Base-by-base conservation (phyloP, 2,329 filamentous ascomycete genomes). In the Aspergillus spinulosporus region DNA sequence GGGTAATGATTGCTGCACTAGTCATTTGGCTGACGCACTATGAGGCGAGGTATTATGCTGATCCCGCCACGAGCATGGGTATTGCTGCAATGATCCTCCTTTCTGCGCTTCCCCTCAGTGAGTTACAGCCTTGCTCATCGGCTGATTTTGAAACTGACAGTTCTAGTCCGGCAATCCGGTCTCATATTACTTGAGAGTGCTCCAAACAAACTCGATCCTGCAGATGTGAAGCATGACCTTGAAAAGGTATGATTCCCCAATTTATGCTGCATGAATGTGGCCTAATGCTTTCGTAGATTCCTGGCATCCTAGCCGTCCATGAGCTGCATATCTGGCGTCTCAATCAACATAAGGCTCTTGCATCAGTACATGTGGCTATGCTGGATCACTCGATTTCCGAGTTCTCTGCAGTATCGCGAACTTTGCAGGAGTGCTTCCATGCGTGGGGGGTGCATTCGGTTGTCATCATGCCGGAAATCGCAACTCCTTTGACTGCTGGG, bases 261-360 rank as follows among this genome's bases (percentile, higher is more conserved):
- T 14, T 3, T 11, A 15, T 37, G 9, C 5, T 36, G 15, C 32
- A 36, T 5, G 4, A 28, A 3, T 7, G 4, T 34, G 28, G 3
- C 7, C 34, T 28, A 29, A 61, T 70, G 26, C 70, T 49, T 26
- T 36, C 21, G 9, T 39, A 87, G 82, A 85, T 90, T 36, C 80
- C 84, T 0, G 88, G 87, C 0, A 80, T 91, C 14, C 69, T 83
- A 15, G 85, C 85, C 0, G 80, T 91, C 11, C 87, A 90, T 61
- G 87, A 91, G 63, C 76, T 92, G 12, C 88, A 90, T 62, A 82
- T 90, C 59, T 92, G 89, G 88, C 80, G 84, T 2, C 78, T 92
- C 3, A 84, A 88, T 65, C 87, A 92, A 72, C 79, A 79, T 50
- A 90, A 89, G 65, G 78, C 83, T 4, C 79, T 91, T 46, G 88